Percentiles rank a stretch among this genome's conserved stretches.
These are phyloP conservation scores for Glycine tomentella DNA, from an alignment of 306 rosid species.

Conservation along the genomic window DNA sequence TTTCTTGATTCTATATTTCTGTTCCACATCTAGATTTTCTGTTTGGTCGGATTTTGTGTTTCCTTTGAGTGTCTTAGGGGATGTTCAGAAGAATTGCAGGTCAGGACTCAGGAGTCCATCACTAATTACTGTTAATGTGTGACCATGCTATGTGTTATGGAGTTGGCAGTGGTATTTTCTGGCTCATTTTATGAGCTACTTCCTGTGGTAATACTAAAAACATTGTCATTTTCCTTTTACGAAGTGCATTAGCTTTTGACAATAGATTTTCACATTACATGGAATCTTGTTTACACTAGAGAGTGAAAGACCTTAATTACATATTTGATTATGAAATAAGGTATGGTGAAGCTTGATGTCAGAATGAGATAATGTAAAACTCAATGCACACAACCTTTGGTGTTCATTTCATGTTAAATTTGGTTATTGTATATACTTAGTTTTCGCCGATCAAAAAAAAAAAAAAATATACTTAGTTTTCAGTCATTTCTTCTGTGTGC, in stretches of 20 bases:
- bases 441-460: too few species aligned
- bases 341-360: too few species aligned
- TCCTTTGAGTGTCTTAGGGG: not conserved
- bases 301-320: constrained; percentile 6
- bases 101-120: not conserved
- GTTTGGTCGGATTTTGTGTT: not conserved
- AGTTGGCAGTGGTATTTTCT: not conserved
- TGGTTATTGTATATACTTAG: not conserved
- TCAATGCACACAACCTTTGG: too few species aligned
- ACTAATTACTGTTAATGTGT: not conserved
- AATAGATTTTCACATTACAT: not conserved
- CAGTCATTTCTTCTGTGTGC: constrained; percentile 20
- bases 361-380: too few species aligned
- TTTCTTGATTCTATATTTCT: not conserved
- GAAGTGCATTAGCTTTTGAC: constrained; percentile 11
- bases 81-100: constrained; percentile 3
- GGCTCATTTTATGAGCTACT: constrained; percentile 24
- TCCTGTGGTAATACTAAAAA: not conserved
- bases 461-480: too few species aligned
- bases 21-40: not conserved
- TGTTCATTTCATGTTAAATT: too few species aligned
- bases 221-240: not conserved
- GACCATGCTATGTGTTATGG: not conserved
- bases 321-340: constrained; percentile 9
- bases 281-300: not conserved